These are phyloP conservation scores for Macrotyloma uniflorum DNA, from an alignment of 306 rosid species.

Conservation along the genomic window DNA sequence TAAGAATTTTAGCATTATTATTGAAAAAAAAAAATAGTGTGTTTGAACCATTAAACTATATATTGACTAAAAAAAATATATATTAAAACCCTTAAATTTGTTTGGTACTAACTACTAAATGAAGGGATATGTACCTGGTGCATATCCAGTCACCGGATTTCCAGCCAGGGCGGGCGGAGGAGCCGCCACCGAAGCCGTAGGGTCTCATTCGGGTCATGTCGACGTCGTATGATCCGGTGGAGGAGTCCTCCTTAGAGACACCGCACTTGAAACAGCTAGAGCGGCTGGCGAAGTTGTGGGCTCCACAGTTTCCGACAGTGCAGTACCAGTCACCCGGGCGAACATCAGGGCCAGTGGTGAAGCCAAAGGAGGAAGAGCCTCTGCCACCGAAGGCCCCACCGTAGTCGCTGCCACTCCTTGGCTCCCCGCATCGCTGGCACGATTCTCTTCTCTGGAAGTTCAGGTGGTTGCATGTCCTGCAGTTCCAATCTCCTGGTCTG, in stretches of 20 bases:
- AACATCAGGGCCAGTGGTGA: conserved; percentile 85
- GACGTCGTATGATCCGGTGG: conserved; percentile 45
- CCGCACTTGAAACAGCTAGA: conserved; percentile 94
- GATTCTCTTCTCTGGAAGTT: conserved; percentile 89
- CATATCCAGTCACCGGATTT: conserved; percentile 97
- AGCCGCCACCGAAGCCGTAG: conserved; percentile 43
- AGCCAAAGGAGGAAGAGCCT: conserved; percentile 57
- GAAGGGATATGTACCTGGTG: conserved; percentile 51
- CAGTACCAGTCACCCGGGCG: conserved; percentile 97
- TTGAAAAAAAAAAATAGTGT: too few relatives aligned
- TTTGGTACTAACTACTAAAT: neutral
- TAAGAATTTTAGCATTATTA: too few relatives aligned
- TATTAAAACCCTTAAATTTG: too few relatives aligned
- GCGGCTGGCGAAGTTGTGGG: conserved; percentile 94
- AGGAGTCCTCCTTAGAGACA: conserved; percentile 68
- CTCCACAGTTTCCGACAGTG: conserved; percentile 72
- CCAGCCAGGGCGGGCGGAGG: conserved; percentile 79
- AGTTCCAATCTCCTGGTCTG: conserved; percentile 97
- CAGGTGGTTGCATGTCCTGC: conserved; percentile 85
- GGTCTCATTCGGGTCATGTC: conserved; percentile 61
- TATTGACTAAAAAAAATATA: neutral
- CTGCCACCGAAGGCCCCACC: conserved; percentile 51
- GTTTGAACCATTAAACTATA: neutral
- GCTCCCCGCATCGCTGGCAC: conserved; percentile 79
- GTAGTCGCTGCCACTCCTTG: conserved; percentile 42